Conservation (phyloP, 1,284 basidiomycete genomes). For the Cryptococcus neoformans region DNA sequence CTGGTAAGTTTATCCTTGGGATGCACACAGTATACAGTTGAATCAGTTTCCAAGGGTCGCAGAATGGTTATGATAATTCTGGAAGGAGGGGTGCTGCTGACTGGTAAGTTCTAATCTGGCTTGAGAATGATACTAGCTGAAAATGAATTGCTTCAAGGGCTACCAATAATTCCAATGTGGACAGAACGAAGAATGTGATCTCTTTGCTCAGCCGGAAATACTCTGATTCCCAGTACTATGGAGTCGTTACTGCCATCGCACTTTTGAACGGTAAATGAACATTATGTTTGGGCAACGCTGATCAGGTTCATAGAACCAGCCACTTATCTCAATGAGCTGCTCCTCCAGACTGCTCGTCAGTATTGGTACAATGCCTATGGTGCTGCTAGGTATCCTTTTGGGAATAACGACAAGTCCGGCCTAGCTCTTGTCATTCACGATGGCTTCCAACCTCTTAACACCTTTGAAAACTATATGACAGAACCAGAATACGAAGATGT, state of each 20-base stretch:
- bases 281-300: too few relatives aligned
- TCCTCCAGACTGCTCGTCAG: conserved; percentile 61
- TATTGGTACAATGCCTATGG: conserved; percentile 61
- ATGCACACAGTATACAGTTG: too few relatives aligned
- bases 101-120: conserved; percentile 54
- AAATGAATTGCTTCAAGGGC: conserved; percentile 10
- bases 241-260: conserved; percentile 59
- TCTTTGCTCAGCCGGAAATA: conserved; percentile 28
- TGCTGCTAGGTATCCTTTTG: conserved; percentile 69
- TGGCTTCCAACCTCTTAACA: conserved; percentile 73
- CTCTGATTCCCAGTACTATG: conserved; percentile 51
- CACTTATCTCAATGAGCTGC: conserved; percentile 59
- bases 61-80: conserved; percentile 78
- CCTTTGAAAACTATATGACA: conserved; percentile 69
- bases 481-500: conserved; percentile 60
- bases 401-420: conserved; percentile 28
- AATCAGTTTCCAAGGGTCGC: conserved; percentile 52
- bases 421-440: conserved; percentile 68
- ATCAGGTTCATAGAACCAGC: conserved; percentile 61
- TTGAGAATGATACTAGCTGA: not conserved
- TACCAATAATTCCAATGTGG: conserved; percentile 26
- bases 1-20: conserved; percentile 45
- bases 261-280: conserved; percentile 44
- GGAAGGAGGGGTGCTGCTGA: conserved; percentile 64
- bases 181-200: conserved; percentile 52